Conservation (phyloP, 306 rosid genomes). For the Begonia loranthoides region DNA sequence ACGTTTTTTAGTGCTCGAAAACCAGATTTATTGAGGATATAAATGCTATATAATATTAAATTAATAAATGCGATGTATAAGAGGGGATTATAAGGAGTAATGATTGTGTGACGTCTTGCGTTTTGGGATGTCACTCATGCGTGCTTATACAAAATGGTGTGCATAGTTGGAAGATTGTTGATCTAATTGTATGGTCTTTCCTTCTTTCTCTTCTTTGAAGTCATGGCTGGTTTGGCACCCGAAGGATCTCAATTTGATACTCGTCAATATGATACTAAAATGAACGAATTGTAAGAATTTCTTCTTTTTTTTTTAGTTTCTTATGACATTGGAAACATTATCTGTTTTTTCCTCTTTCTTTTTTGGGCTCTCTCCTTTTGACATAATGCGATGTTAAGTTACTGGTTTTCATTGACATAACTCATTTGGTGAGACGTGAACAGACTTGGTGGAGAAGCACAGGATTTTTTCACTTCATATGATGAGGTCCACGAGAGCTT, state of each 20-base stretch:
- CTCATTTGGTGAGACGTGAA: slow-evolving; percentile 14
- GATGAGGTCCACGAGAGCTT: slow-evolving; percentile 60
- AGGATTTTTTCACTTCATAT: slow-evolving; percentile 50
- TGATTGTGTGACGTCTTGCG: too few species aligned
- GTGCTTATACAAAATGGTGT: too few species aligned
- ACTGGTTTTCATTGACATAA: neutral
- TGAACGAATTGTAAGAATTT: slow-evolving; percentile 44
- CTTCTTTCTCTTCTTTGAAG: slow-evolving; percentile 8
- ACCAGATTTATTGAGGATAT: too few species aligned
- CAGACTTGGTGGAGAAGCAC: slow-evolving; percentile 47
- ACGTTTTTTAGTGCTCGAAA: too few species aligned
- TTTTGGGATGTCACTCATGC: too few species aligned
- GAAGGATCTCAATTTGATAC: slow-evolving; percentile 59
- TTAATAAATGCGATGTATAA: too few species aligned
- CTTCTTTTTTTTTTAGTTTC: neutral
- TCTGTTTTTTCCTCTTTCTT: neutral
- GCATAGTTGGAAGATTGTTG: too few species aligned
- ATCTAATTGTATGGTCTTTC: neutral
- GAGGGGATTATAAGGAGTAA: too few species aligned
- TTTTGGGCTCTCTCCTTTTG: neutral
- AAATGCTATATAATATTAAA: too few species aligned
- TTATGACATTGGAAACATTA: neutral
- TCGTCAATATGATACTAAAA: slow-evolving; percentile 53
- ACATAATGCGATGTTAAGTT: neutral
- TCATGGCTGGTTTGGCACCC: slow-evolving; percentile 42